Conservation (phyloP, 345 rosid species). For the Euphorbia peplus region DNA sequence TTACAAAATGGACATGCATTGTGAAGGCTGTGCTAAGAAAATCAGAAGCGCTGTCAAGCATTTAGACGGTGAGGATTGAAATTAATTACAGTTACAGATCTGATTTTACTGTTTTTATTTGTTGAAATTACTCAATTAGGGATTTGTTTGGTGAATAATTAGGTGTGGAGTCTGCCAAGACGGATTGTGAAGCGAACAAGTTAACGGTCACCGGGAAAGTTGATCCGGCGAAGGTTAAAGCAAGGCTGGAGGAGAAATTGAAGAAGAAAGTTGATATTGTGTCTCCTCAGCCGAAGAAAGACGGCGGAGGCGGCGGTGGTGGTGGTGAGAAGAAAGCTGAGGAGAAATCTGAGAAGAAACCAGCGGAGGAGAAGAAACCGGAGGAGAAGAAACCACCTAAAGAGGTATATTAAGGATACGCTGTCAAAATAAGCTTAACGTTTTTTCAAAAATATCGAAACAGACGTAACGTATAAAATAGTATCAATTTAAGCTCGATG, state of each 20-base stretch:
- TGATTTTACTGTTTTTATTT: background rate
- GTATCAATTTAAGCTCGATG: too few relatives aligned
- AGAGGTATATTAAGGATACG: slow-evolving; percentile 22
- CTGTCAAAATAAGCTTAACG: too few relatives aligned
- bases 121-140: background rate
- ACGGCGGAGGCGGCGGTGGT: slow-evolving; percentile 30
- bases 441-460: too few relatives aligned
- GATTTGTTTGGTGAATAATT: slow-evolving; percentile 2
- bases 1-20: slow-evolving; percentile 74
- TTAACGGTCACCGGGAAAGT: slow-evolving; percentile 43
- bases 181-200: slow-evolving; percentile 32
- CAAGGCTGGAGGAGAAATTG: slow-evolving; percentile 31
- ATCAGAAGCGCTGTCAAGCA: slow-evolving; percentile 21
- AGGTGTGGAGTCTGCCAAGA: slow-evolving; percentile 39
- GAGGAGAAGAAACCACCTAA: slow-evolving; percentile 32
- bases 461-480: too few relatives aligned
- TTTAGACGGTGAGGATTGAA: slow-evolving; percentile 23
- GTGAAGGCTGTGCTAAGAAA: slow-evolving; percentile 85
- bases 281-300: slow-evolving; percentile 34
- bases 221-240: slow-evolving; percentile 34
- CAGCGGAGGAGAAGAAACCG: slow-evolving; percentile 28
- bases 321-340: too few relatives aligned
- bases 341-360: slow-evolving; percentile 33
- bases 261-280: slow-evolving; percentile 33
- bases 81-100: too few relatives aligned